A percentile compares a stretch with the other conserved stretches of the same genome.
These are phyloP conservation scores for Rheum nobile DNA, from an alignment of 148 eudicot species.

Conservation along the genomic window DNA sequence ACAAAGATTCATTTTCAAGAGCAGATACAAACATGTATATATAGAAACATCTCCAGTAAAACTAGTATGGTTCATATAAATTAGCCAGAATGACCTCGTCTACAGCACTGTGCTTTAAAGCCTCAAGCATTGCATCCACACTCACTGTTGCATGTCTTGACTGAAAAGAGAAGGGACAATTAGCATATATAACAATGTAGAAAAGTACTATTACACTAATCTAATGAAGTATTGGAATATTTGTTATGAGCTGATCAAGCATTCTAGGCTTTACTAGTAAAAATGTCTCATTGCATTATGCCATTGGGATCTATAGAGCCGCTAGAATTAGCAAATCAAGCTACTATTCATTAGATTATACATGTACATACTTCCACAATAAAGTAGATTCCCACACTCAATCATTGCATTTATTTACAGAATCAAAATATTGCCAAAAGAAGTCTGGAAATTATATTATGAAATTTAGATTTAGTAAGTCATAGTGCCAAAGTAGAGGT, in stretches of 20 bases:
- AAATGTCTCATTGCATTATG: no score
- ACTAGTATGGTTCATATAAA: background rate
- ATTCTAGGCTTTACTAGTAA: no score
- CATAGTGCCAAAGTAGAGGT: background rate
- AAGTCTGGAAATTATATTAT: background rate
- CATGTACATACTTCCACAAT: background rate
- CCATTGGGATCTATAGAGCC: no score
- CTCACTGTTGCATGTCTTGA: conserved; percentile 78
- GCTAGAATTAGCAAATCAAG: background rate
- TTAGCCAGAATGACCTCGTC: conserved; percentile 25
- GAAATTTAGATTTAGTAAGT: background rate
- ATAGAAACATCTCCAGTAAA: background rate
- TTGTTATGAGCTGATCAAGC: no score
- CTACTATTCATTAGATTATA: background rate
- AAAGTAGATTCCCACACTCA: background rate
- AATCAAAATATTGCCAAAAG: background rate
- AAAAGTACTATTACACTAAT: background rate
- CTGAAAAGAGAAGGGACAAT: conserved; percentile 23
- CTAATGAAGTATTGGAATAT: no score
- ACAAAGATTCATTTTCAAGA: background rate
- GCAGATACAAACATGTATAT: background rate
- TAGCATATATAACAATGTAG: background rate
- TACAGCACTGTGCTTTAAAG: conserved; percentile 50
- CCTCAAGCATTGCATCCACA: conserved; percentile 76
- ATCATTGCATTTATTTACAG: background rate